Evolutionary conservation across 1,284 basidiomycete genomes (phyloP).

Genomic region (Cutaneotrichosporon cutaneum): DNA sequence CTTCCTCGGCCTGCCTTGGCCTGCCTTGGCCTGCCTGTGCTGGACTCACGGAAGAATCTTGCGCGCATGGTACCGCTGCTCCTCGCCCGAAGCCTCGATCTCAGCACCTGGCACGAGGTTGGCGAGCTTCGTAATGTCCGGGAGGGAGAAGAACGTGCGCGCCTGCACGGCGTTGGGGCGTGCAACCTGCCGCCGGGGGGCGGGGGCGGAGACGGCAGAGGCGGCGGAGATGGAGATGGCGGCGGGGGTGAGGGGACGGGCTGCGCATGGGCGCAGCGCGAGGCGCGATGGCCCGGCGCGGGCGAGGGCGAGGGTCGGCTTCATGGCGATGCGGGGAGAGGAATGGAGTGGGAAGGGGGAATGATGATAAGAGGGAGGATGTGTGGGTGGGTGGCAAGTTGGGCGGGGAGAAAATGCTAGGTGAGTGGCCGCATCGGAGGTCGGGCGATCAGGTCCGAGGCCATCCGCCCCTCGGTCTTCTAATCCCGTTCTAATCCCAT

Average conservation of each 20-base stretch:
- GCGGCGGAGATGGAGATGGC: no score
- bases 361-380: background rate
- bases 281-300: background rate
- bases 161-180: background rate
- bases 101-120: slow-evolving; percentile 23
- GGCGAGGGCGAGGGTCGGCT: background rate
- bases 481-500: no score
- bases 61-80: slow-evolving; percentile 58
- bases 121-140: slow-evolving; percentile 49
- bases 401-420: background rate
- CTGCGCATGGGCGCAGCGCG: no score
- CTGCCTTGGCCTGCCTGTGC: no score
- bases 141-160: slow-evolving; percentile 50
- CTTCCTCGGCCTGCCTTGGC: no score
- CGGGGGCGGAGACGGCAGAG: no score
- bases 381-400: background rate
- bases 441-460: no score
- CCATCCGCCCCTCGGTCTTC: no score
- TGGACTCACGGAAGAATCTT: slow-evolving; percentile 73
- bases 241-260: no score
- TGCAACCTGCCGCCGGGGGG: background rate
- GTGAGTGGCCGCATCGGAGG: no score
- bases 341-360: no score
- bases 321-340: background rate
- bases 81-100: slow-evolving; percentile 31